Conservation (phyloP, 139 green algal genomes). For the Spirogloea muscicola region DNA sequence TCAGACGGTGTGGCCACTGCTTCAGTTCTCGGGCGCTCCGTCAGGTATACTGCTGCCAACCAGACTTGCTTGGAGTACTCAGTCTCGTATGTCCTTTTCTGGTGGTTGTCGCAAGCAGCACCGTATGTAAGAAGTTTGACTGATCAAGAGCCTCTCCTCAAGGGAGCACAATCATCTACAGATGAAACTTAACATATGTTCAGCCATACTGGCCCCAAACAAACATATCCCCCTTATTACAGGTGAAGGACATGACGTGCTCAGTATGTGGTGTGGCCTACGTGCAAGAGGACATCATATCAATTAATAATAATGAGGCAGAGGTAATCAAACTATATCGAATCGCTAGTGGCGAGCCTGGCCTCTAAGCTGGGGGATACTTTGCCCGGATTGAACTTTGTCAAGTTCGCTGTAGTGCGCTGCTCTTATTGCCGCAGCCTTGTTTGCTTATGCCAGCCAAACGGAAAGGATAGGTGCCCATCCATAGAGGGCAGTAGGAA, state of each 20-base stretch:
- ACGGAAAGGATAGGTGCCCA: too few relatives aligned
- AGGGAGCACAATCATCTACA: not conserved
- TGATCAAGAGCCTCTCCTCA: not conserved
- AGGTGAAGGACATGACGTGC: not conserved
- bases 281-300: not conserved
- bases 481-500: too few relatives aligned
- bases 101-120: not conserved
- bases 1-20: slow-evolving; percentile 6
- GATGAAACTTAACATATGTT: not conserved
- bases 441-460: too few relatives aligned
- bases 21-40: slow-evolving; percentile 12
- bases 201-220: not conserved
- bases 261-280: not conserved
- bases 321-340: too few relatives aligned
- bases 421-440: too few relatives aligned
- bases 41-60: slow-evolving; percentile 1
- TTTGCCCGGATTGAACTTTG: too few relatives aligned
- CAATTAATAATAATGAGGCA: not conserved
- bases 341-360: too few relatives aligned
- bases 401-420: too few relatives aligned
- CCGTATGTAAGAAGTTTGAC: not conserved
- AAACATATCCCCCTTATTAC: not conserved
- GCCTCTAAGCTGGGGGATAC: too few relatives aligned
- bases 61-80: not conserved
- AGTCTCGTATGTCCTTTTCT: not conserved